phyloP scores from a whole-genome alignment of 768 basidiomycete genomes.

The Collybia nuda region DNA sequence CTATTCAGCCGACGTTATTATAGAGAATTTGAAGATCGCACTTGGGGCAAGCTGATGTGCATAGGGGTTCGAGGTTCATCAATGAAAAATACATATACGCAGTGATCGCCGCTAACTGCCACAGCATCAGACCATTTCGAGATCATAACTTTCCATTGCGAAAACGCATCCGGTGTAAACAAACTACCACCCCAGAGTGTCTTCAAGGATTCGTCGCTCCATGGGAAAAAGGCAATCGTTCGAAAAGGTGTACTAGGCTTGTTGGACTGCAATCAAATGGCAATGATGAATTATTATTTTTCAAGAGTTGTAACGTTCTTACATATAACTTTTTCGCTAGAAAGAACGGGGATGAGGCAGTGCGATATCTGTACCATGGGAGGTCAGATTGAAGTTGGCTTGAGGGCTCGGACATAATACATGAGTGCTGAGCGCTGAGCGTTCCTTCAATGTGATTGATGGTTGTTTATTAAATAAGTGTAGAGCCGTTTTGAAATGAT shows the following conservation, averaged over 20 bases:
- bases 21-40: conserved; percentile 13
- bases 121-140: conserved; percentile 50
- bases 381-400: conserved; percentile 1
- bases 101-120: conserved; percentile 40
- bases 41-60: conserved; percentile 35
- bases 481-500: too few species aligned
- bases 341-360: conserved; percentile 35
- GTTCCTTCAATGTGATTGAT: too few species aligned
- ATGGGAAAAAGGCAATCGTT: conserved; percentile 49
- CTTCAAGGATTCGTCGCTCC: conserved; percentile 35
- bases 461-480: too few species aligned
- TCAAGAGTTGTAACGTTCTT: conserved; percentile 22
- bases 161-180: conserved; percentile 11
- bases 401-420: too few species aligned
- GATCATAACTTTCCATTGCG: conserved; percentile 46
- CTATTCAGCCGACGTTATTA: background rate
- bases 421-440: too few species aligned
- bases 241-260: conserved; percentile 29
- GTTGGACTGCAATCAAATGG: conserved; percentile 23
- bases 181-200: conserved; percentile 35
- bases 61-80: conserved; percentile 28
- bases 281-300: background rate
- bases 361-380: conserved; percentile 37
- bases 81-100: conserved; percentile 37
- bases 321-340: conserved; percentile 45